A percentile compares a stretch with the other conserved stretches of the same genome.
phyloP scores from a whole-genome alignment of 306 rosid genomes.

The Pyrus communis region DNA sequence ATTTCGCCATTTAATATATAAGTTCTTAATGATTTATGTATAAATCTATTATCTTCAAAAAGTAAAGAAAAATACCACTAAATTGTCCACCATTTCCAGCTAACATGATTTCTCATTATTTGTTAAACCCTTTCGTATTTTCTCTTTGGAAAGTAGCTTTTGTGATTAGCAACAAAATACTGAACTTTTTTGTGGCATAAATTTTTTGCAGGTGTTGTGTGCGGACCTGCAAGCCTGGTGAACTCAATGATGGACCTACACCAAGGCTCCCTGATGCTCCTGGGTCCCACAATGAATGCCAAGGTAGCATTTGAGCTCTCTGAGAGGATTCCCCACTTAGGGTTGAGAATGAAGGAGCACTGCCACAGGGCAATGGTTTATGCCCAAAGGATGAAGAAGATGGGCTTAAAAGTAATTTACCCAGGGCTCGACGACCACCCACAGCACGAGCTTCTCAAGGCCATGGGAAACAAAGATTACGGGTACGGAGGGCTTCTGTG shows the following conservation, averaged over 20 bases:
- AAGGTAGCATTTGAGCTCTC: conserved; percentile 88
- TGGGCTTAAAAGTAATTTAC: conserved; percentile 68
- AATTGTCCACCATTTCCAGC: no score
- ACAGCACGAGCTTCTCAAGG: conserved; percentile 45
- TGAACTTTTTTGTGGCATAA: background rate
- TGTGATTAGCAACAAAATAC: background rate
- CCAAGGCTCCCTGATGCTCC: conserved; percentile 80
- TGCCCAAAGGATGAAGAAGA: conserved; percentile 47
- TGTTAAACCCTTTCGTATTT: no score
- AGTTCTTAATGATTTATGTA: no score
- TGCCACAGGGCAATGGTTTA: conserved; percentile 49
- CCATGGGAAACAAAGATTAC: conserved; percentile 52
- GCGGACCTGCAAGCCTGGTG: conserved; percentile 68
- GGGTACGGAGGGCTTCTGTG: conserved; percentile 82
- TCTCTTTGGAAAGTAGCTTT: background rate
- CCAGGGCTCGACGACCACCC: conserved; percentile 87
- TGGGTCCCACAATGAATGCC: conserved; percentile 93
- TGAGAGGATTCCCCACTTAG: conserved; percentile 76
- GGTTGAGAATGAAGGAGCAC: conserved; percentile 75
- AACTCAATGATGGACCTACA: conserved; percentile 90
- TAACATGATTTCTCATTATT: no score
- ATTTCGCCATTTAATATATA: no score
- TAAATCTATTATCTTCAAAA: no score
- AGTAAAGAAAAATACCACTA: accelerated
- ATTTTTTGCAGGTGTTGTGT: conserved; percentile 55